A percentile compares a stretch with the other conserved stretches of the same genome.
phyloP scores from a whole-genome alignment of 192 early-diverging fungal species.

The Rhizophagus prolifer region DNA sequence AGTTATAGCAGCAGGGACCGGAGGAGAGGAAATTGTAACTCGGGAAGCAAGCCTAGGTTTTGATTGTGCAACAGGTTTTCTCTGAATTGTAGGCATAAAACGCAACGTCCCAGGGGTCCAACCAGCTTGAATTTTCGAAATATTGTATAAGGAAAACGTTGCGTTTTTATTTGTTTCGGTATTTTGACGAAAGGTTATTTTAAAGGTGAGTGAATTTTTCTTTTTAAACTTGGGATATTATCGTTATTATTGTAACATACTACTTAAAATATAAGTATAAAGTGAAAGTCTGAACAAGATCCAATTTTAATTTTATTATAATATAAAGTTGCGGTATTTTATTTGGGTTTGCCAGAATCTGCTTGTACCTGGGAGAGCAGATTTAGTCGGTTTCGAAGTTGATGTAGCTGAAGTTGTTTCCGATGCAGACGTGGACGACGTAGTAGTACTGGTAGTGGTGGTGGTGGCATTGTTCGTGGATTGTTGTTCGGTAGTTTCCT shows the following conservation, averaged over 20 bases:
- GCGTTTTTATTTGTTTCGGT: not conserved
- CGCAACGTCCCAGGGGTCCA: conserved; percentile 42
- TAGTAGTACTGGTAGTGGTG: not conserved
- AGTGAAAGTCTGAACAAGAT: conserved; percentile 9
- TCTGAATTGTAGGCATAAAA: conserved; percentile 45
- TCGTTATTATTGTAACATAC: not conserved
- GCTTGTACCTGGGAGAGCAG: conserved; percentile 34
- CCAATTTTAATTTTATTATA: not conserved
- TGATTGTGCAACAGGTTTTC: conserved; percentile 48
- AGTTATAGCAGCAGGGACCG: not conserved
- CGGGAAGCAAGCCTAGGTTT: conserved; percentile 47
- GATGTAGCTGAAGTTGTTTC: conserved; percentile 6
- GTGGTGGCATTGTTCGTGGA: not conserved
- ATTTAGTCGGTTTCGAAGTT: conserved; percentile 19
- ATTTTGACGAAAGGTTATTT: conserved; percentile 21
- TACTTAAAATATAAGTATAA: not conserved
- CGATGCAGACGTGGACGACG: not conserved
- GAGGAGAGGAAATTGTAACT: conserved; percentile 24
- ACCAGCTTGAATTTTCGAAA: conserved; percentile 33
- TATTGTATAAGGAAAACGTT: not conserved
- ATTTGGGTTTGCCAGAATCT: conserved; percentile 27
- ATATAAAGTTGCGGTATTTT: conserved; percentile 14
- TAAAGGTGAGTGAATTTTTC: conserved; percentile 23
- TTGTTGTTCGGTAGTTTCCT: conserved; percentile 17
- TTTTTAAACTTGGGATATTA: conserved; percentile 14